Base-by-base conservation (phyloP, 169 alveolate species). In the Pseudocohnilembus persalinus region DNA sequence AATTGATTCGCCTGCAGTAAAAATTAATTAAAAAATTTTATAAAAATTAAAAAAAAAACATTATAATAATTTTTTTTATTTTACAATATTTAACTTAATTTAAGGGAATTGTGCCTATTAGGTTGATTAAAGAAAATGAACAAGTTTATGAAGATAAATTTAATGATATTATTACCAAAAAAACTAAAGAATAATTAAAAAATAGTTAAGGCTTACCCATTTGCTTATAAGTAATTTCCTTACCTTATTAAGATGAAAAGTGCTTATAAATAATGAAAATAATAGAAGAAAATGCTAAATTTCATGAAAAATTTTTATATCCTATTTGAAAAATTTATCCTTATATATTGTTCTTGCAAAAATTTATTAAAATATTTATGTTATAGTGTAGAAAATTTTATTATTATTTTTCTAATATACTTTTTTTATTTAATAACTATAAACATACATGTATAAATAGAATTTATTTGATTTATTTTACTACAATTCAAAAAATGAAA, bases 1-100 rank as follows among this genome's bases (percentile, higher is more conserved):
- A 0, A 49, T 86, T 16, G 88, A 87, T 80, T 82, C 74, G 77
- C 94, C 94, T 63, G 89, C 90, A 0, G 94, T 84, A 72, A 78
- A 32, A 34, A 33, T 32, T 27, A 15, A 73, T 73, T 73, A 4
- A 15, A 4, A 15, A 6, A 4, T n/a, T n/a, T 15, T n/a, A 73
- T n/a, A n/a, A n/a, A 29, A n/a, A 26, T 64, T 64, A 20, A 73
- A n/a, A 15, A 29, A 15, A 73, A 73, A n/a, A 15, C 77, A 73
- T n/a, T 73, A 15, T 26, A 73, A n/a, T 73, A 15, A 73, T 15
- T 26, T 1, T 6, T 24, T 30, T 29, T 49, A 0, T 24, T 0
- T 74, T 24, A 74, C 1, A 1, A 74, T 15, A 28, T 31, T 31
- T 31, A 29, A 75, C 26, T 64, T 64, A 24, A 24, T 24, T 64